Base-by-base conservation (phyloP, 2,329 filamentous ascomycete species). In the Colletotrichum sp. region DNA sequence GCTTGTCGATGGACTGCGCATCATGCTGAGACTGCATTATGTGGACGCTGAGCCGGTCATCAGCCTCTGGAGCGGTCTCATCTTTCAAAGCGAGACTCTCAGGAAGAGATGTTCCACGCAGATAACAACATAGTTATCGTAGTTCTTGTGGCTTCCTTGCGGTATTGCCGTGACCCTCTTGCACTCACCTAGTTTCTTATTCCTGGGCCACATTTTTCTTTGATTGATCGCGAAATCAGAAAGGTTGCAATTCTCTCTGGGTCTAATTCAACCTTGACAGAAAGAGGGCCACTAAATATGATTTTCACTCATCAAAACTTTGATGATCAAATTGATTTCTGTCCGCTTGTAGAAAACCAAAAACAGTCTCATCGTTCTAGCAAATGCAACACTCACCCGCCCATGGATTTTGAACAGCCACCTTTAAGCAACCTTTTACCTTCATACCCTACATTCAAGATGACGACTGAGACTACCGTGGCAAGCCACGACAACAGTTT, bases 21-120 rank as follows among this genome's bases (percentile, higher is more conserved):
- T 72, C 12, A 75, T 75, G 72, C 44, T 75, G 8, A 55, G 72
- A 22, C 52, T 75, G 6, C 36, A 55, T 9, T 8, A 10, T 9
- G 9, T 34, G 9, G 52, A 55, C 2, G 36, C 34, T 13, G 44
- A 66, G 48, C 52, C n/a, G 8, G 18, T 10, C 6, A n/a, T 75
- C 22, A 55, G 60, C 22, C 26, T 71, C 22, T 75, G 72, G 72
- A 72, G 26, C 22, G 72, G 72, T 4, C 62, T 75, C 13, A 66
- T 55, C 5, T 24, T 55, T 9, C 8, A 39, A 15, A 22, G 15
- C 13, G 44, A 59, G 30, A 18, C 9, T 24, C 9, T 65, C 8
- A 28, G 28, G 8, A 28, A 28, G 28, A 28, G 26, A 28, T 28
- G 26, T 28, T 28, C 26, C 26, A 28, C 26, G 26, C 26, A 28